A percentile compares a stretch with the other conserved stretches of the same genome.
phyloP scores from a whole-genome alignment of 1,139 yeast genomes.

The Scheffersomyces parashehatae region DNA sequence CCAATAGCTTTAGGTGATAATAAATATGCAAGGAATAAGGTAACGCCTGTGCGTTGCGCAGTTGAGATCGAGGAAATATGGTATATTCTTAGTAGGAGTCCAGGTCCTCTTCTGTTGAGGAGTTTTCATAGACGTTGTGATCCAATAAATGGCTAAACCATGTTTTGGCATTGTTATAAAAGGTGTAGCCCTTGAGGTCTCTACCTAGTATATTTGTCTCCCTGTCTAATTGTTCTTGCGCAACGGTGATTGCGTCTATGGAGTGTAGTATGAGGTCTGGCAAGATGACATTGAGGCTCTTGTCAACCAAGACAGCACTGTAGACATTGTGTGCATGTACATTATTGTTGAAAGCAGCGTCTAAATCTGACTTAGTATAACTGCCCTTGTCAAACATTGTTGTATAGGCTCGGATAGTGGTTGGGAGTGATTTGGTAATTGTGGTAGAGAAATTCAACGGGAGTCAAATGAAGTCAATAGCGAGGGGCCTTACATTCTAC shows the following conservation, averaged over 20 bases:
- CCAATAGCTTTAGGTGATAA: too few species aligned
- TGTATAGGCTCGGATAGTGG: neutral
- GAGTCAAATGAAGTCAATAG: too few species aligned
- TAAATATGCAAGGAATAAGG: too few species aligned
- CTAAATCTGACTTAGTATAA: neutral
- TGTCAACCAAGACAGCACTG: conserved; percentile 1
- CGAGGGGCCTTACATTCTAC: too few species aligned
- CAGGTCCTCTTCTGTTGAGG: neutral
- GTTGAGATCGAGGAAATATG: too few species aligned
- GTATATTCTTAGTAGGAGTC: neutral
- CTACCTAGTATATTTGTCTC: neutral
- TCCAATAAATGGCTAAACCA: conserved; percentile 3
- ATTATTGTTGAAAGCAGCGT: neutral
- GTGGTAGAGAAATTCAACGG: too few species aligned
- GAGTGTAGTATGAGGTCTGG: conserved; percentile 1
- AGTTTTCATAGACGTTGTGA: neutral
- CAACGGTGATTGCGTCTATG: conserved; percentile 3
- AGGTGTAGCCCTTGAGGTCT: neutral
- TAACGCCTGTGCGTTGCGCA: too few species aligned
- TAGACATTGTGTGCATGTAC: neutral
- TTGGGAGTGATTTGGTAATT: neutral
- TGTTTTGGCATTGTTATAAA: conserved; percentile 1
- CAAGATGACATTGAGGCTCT: conserved; percentile 1
- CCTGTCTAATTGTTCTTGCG: neutral
- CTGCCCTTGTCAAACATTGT: neutral